Evolutionary conservation across 495 filamentous ascomycete species (phyloP), one percentile per base, ranked within the genome.

Genomic region (Filosporella fistucella): DNA sequence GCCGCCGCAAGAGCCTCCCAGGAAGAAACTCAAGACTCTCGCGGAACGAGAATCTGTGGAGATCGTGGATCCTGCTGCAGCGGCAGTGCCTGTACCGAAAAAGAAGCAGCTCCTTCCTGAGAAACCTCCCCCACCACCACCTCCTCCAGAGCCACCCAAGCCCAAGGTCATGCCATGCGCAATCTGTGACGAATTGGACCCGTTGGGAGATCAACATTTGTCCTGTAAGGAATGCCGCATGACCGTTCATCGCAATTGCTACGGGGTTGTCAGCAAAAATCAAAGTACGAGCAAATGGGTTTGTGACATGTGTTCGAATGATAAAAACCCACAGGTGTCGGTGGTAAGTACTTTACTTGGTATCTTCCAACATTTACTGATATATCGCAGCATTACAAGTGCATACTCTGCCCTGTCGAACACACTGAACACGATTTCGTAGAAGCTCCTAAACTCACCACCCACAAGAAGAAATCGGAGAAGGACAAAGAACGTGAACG

Each of bases 221-320:
- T 80, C 76, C 16, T 98, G 90, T 59, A 75, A 75, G 45, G 86
- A 91, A 57, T 98, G 93, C 62, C 84, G 87, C 37, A 69, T 98
- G 57, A 87, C 89, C 0, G 91, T 98, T n/a, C 93, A 98, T 63
- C 83, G 85, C 34, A 83, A 81, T 45, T 98, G 93, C 63, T 98
- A 96, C 63, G 93, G 93, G 14, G 74, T 97, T 24, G 64, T 77
- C 2, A 81, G 87, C 22, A 75, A 74, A 36, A 77, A 77, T 32
- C 73, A 75, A 22, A 52, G 48, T 22, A 43, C 51, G 14, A 76
- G 74, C 42, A 95, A 95, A 65, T 98, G 93, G 93, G 74, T 86
- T 16, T 98, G 93, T 65, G 93, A 98, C 65, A 91, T 87, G 79
- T 98, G 93, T 68, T 71, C 80, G 11, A 98, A 98, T 60, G 93